Evolutionary conservation across 1,284 basidiomycete species (phyloP).

Genomic region (Macrocystidia cucumis): DNA sequence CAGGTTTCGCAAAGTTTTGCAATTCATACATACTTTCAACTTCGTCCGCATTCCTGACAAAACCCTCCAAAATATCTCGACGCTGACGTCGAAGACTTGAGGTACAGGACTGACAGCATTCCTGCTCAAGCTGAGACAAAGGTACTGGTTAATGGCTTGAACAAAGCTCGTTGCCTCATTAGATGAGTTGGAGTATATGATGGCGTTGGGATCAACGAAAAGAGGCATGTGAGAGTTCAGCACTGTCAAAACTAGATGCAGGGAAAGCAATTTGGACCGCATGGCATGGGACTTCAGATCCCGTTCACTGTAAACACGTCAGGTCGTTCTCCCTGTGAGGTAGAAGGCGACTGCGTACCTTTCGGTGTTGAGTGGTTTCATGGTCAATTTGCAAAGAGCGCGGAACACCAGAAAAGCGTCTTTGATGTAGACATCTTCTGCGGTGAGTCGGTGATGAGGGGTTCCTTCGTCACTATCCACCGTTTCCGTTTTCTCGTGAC

Average conservation of each 20-base stretch:
- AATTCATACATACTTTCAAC: constrained; percentile 63
- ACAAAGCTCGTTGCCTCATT: constrained; percentile 84
- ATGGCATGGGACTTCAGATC: constrained; percentile 93
- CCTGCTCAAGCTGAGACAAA: constrained; percentile 88
- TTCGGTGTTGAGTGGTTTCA: constrained; percentile 91
- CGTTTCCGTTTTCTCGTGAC: no score
- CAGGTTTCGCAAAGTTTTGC: not conserved
- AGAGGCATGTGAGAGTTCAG: constrained; percentile 86
- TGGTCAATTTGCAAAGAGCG: constrained; percentile 93
- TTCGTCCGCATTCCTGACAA: constrained; percentile 91
- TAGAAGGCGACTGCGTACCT: constrained; percentile 68
- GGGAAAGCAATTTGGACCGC: constrained; percentile 89
- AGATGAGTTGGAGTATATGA: constrained; percentile 84
- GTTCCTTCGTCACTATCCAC: no score
- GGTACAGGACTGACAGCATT: constrained; percentile 95
- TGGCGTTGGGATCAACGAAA: constrained; percentile 78
- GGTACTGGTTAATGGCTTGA: constrained; percentile 90
- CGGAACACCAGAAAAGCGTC: constrained; percentile 96
- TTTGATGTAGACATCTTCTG: constrained; percentile 87
- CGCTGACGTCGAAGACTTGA: constrained; percentile 96
- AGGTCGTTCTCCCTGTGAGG: no score
- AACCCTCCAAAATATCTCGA: constrained; percentile 98
- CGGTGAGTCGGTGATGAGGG: constrained; percentile 42
- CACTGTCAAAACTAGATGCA: constrained; percentile 91
- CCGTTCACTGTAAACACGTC: constrained; percentile 57